Percentiles rank a stretch among this genome's conserved stretches.
Conservation (phyloP, 2,329 filamentous ascomycete species). For the Trichothecium sympodiale region DNA sequence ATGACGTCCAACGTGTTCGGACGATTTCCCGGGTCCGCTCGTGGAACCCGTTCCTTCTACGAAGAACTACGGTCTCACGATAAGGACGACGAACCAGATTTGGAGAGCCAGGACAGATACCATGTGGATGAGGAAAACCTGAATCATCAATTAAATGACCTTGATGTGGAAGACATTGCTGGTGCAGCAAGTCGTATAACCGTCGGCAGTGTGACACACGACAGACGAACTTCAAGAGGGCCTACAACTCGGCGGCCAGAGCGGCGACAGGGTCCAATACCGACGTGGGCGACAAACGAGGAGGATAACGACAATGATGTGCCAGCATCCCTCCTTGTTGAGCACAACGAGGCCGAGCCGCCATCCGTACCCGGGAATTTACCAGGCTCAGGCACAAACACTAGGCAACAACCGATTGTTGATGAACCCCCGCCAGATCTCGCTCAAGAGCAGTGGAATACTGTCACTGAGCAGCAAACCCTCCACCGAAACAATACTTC, state of each 20-base stretch:
- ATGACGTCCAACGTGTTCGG: conserved; percentile 7
- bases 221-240: conserved; percentile 5
- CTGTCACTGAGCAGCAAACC: conserved; percentile 38
- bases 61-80: conserved; percentile 33
- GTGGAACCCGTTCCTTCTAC: conserved; percentile 32
- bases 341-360: conserved; percentile 27
- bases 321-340: conserved; percentile 51
- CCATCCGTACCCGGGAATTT: conserved; percentile 6
- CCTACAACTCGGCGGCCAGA: neutral
- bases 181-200: conserved; percentile 35
- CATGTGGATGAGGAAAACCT: conserved; percentile 42
- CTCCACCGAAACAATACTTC: conserved; percentile 29
- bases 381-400: conserved; percentile 1
- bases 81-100: conserved; percentile 9
- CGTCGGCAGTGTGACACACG: conserved; percentile 21
- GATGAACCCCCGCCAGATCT: conserved; percentile 31
- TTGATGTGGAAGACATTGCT: conserved; percentile 34
- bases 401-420: conserved; percentile 11
- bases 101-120: conserved; percentile 1
- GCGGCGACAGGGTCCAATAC: neutral
- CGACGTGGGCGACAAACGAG: conserved; percentile 16
- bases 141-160: conserved; percentile 37
- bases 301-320: conserved; percentile 50
- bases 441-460: conserved; percentile 42
- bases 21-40: conserved; percentile 1